phyloP scores from a whole-genome alignment of 192 early-diverging fungal genomes.

The Kappamyces sp. region DNA sequence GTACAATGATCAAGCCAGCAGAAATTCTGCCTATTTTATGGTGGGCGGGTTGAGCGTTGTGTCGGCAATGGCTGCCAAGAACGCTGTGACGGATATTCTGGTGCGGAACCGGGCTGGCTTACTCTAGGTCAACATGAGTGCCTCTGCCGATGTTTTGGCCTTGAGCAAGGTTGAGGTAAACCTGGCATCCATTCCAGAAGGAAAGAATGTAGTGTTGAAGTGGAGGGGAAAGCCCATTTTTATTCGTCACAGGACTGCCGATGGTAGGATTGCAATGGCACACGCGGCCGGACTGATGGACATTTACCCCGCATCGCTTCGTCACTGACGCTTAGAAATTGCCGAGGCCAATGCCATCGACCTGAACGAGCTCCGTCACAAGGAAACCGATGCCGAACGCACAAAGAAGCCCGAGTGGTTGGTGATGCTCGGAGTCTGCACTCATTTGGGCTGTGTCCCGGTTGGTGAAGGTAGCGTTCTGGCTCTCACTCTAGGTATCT shows the following conservation, averaged over 20 bases:
- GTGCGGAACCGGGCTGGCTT: too few relatives aligned
- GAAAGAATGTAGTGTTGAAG: conserved; percentile 95
- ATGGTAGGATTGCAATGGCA: conserved; percentile 20
- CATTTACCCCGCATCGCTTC: neutral
- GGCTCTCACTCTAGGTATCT: conserved; percentile 7
- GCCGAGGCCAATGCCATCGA: conserved; percentile 81
- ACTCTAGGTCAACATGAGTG: conserved; percentile 66
- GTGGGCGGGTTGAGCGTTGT: conserved; percentile 83
- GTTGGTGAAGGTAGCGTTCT: conserved; percentile 72
- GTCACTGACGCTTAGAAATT: conserved; percentile 60
- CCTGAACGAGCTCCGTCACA: conserved; percentile 79
- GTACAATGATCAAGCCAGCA: conserved; percentile 31
- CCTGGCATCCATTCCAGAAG: conserved; percentile 84
- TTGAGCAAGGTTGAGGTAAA: conserved; percentile 97
- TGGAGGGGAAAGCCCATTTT: conserved; percentile 99
- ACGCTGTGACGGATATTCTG: conserved; percentile 78
- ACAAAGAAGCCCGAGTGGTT: conserved; percentile 92
- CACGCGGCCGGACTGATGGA: neutral
- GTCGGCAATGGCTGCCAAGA: conserved; percentile 78
- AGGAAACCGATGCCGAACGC: conserved; percentile 85
- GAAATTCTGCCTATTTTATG: conserved; percentile 86
- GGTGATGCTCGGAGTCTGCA: conserved; percentile 87
- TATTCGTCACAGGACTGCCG: conserved; percentile 90
- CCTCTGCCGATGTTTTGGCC: conserved; percentile 97
- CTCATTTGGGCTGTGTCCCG: conserved; percentile 94